Evolutionary conservation across 495 filamentous ascomycete genomes (phyloP).

Genomic region (Tuber calosporum): DNA sequence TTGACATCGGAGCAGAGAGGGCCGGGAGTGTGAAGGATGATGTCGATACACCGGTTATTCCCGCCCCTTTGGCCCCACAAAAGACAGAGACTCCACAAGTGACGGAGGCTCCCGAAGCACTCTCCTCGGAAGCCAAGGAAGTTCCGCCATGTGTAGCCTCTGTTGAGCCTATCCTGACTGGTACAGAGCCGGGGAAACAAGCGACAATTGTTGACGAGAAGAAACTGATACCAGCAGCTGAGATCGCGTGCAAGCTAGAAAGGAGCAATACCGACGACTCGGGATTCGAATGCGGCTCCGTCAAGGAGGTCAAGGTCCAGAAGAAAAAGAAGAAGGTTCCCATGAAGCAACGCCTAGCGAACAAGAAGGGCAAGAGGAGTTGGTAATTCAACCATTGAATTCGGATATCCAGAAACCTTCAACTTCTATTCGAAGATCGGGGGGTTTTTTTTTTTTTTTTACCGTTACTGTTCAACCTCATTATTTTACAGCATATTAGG

Average conservation of each 20-base stretch:
- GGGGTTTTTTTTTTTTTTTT: slow-evolving; percentile 3
- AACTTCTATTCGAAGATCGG: background rate
- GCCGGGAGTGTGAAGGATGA: slow-evolving; percentile 10
- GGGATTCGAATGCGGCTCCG: slow-evolving; percentile 7
- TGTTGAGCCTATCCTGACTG: slow-evolving; percentile 3
- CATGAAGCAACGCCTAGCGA: slow-evolving; percentile 33
- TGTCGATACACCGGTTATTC: slow-evolving; percentile 8
- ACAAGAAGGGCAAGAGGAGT: slow-evolving; percentile 28
- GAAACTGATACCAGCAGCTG: slow-evolving; percentile 5
- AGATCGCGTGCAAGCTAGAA: slow-evolving; percentile 14
- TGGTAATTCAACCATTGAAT: slow-evolving; percentile 7
- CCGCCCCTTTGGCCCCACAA: background rate
- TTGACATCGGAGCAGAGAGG: slow-evolving; percentile 17
- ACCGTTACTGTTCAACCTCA: slow-evolving; percentile 13
- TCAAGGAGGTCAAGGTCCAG: slow-evolving; percentile 21
- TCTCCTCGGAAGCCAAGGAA: background rate
- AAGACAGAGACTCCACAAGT: slow-evolving; percentile 12
- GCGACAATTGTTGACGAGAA: slow-evolving; percentile 5
- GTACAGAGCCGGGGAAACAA: slow-evolving; percentile 6
- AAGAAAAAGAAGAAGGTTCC: slow-evolving; percentile 35
- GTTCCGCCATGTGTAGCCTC: background rate
- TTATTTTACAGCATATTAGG: slow-evolving; percentile 12
- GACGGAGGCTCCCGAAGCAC: background rate
- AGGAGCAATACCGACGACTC: background rate
- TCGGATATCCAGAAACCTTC: background rate